A percentile compares a stretch with the other conserved stretches of the same genome.
Evolutionary conservation across 352 stramenopile genomes (phyloP).

Genomic region (Pythium phragmitis): DNA sequence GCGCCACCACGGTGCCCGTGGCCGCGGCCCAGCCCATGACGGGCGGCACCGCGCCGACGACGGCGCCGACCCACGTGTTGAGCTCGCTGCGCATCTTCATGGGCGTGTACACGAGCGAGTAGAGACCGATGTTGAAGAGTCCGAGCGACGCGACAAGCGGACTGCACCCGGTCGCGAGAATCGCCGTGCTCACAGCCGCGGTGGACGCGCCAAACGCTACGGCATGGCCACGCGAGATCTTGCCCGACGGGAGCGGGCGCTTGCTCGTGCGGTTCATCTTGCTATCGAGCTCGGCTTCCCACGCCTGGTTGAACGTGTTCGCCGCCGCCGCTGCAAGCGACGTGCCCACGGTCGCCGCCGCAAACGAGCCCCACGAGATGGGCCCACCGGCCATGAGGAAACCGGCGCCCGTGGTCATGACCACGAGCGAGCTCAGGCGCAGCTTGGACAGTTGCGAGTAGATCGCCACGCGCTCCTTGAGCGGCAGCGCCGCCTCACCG

Average conservation of each 20-base stretch:
- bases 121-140: conserved; percentile 97
- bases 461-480: conserved; percentile 66
- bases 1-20: conserved; percentile 76
- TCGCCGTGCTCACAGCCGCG: conserved; percentile 81
- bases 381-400: conserved; percentile 96
- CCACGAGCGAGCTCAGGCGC: conserved; percentile 93
- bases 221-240: conserved; percentile 77
- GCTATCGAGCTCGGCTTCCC: conserved; percentile 93
- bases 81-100: conserved; percentile 96
- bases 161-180: conserved; percentile 93
- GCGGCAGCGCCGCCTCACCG: conserved; percentile 33
- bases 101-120: conserved; percentile 98
- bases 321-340: conserved; percentile 93
- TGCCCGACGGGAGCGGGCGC: conserved; percentile 91
- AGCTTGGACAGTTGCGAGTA: conserved; percentile 95
- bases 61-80: conserved; percentile 98
- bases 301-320: conserved; percentile 98
- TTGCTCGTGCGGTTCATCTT: conserved; percentile 97
- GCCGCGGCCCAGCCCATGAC: conserved; percentile 98
- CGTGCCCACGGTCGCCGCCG: conserved; percentile 92
- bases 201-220: conserved; percentile 83
- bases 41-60: conserved; percentile 98
- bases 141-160: conserved; percentile 95
- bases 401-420: conserved; percentile 94
- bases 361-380: conserved; percentile 87